A percentile compares a stretch with the other conserved stretches of the same genome.
Conservation (phyloP, 2,329 filamentous ascomycete species). For the Pseudocercospora cruenta region DNA sequence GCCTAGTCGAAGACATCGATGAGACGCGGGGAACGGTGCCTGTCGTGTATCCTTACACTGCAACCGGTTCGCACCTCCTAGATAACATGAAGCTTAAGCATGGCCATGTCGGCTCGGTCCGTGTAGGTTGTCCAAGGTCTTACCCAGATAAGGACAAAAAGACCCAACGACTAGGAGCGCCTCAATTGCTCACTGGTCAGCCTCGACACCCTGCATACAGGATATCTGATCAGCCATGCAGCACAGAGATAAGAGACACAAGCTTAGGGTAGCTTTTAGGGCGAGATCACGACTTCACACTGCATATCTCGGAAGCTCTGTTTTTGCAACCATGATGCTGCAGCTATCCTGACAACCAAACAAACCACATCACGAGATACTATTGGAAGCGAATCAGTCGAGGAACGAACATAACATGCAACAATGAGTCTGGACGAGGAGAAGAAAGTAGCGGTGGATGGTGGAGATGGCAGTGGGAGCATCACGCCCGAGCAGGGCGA, state of each 20-base stretch:
- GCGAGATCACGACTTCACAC: not conserved
- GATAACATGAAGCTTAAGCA: not conserved
- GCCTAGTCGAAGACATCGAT: not conserved
- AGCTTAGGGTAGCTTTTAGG: not conserved
- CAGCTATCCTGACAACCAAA: conserved; percentile 6
- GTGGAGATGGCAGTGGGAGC: not conserved
- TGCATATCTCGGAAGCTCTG: not conserved
- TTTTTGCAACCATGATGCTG: conserved; percentile 1
- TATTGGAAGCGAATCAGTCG: not conserved
- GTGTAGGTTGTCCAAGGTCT: not conserved
- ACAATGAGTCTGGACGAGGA: conserved; percentile 5
- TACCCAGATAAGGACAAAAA: conserved; percentile 3
- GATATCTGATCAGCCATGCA: conserved; percentile 1
- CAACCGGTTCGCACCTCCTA: not conserved
- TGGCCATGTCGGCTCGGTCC: not conserved
- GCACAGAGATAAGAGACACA: conserved; percentile 5
- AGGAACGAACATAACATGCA: not conserved
- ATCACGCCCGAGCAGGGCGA: conserved; percentile 9
- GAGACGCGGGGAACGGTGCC: not conserved
- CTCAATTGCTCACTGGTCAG: not conserved
- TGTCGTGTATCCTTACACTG: not conserved
- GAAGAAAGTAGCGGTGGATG: conserved; percentile 6
- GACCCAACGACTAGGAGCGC: not conserved
- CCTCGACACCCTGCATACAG: not conserved
- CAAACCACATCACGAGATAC: not conserved